Evolutionary conservation across 768 basidiomycete species (phyloP).

Genomic region (Amanita brunnescens): DNA sequence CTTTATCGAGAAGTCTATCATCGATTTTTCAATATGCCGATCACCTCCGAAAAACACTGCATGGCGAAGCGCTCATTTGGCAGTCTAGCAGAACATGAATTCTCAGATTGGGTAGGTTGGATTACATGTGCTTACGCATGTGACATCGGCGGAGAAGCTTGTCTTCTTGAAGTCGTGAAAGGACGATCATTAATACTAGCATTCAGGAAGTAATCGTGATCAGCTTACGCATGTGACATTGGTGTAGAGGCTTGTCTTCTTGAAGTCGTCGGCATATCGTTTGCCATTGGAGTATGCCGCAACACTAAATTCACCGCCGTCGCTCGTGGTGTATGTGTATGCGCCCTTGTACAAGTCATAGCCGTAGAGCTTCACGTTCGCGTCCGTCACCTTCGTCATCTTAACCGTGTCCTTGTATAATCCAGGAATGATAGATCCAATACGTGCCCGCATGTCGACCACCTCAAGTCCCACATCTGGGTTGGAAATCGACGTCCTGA

Average conservation of each 20-base stretch:
- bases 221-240: not conserved
- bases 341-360: not conserved
- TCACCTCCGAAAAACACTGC: too few relatives aligned
- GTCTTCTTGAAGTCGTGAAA: not conserved
- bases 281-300: not conserved
- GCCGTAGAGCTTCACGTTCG: not conserved
- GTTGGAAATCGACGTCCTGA: not conserved
- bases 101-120: too few relatives aligned
- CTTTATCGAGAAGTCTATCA: too few relatives aligned
- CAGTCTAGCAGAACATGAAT: too few relatives aligned
- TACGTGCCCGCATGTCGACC: not conserved
- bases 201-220: not conserved
- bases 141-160: not conserved
- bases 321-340: not conserved
- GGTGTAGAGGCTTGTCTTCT: not conserved
- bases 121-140: not conserved
- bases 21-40: too few relatives aligned
- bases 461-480: not conserved
- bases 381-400: not conserved
- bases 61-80: too few relatives aligned
- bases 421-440: not conserved
- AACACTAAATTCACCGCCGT: conserved; percentile 1
- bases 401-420: not conserved
- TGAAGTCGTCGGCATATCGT: not conserved
- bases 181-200: not conserved